Percentiles rank a stretch among this genome's conserved stretches.
These are phyloP conservation scores for Paraconiothyrium sp. DNA, from an alignment of 2,329 filamentous ascomycete species.

Conservation along the genomic window DNA sequence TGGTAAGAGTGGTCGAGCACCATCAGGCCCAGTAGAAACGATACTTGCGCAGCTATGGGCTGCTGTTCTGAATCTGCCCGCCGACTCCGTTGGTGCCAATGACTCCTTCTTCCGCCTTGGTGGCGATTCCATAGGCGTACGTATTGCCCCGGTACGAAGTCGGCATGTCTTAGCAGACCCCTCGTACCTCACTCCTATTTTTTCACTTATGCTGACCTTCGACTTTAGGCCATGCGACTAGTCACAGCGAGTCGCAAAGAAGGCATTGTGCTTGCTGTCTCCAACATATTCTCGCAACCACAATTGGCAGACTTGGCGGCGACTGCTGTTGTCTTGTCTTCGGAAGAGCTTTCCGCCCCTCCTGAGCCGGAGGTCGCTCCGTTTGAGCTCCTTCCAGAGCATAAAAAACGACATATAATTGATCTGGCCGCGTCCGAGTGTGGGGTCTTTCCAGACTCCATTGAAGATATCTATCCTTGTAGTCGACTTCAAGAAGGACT, in stretches of 20 bases:
- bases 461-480: conserved; percentile 46
- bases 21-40: conserved; percentile 34
- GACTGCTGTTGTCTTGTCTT: conserved; percentile 30
- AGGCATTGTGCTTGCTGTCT: conserved; percentile 53
- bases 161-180: too few species aligned
- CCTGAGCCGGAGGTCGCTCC: conserved; percentile 28
- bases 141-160: too few species aligned
- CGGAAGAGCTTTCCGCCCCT: conserved; percentile 28
- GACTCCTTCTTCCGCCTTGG: conserved; percentile 59
- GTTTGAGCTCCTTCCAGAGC: conserved; percentile 36
- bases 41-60: conserved; percentile 50
- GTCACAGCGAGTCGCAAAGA: conserved; percentile 53
- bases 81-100: conserved; percentile 52
- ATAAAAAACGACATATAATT: conserved; percentile 29
- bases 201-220: too few species aligned
- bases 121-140: conserved; percentile 56
- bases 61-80: conserved; percentile 48
- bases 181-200: too few species aligned
- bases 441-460: conserved; percentile 30
- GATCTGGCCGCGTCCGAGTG: conserved; percentile 42
- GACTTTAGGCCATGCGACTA: conserved; percentile 49
- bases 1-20: conserved; percentile 42
- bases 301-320: conserved; percentile 55
- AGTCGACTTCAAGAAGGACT: conserved; percentile 45
- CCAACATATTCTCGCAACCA: conserved; percentile 57